Percentiles rank a stretch among this genome's conserved stretches.
phyloP scores from a whole-genome alignment of 306 rosid genomes.

The Castanea mollissima region DNA sequence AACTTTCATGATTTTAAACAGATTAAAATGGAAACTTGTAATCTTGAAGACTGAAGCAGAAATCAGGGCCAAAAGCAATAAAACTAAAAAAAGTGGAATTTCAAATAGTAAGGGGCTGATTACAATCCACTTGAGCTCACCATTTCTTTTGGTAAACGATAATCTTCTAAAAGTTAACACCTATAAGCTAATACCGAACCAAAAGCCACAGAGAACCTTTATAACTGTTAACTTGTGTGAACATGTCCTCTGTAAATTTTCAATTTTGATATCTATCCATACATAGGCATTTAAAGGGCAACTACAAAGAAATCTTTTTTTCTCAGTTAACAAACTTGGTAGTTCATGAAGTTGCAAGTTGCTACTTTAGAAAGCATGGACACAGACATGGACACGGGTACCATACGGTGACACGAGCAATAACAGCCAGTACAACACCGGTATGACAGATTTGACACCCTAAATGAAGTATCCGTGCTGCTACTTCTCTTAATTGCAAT shows the following conservation, averaged over 20 bases:
- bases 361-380: background rate
- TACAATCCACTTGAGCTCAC: background rate
- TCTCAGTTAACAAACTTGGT: background rate
- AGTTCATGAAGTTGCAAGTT: background rate
- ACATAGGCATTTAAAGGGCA: background rate
- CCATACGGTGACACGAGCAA: too few relatives aligned
- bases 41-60: background rate
- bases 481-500: background rate
- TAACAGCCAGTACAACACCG: too few relatives aligned
- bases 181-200: background rate
- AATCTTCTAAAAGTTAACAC: background rate
- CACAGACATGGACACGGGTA: too few relatives aligned
- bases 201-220: background rate
- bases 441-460: too few relatives aligned
- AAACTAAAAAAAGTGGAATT: background rate
- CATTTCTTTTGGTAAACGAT: background rate
- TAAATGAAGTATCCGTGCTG: background rate
- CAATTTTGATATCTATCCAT: background rate
- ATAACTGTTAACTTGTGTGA: background rate
- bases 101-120: background rate
- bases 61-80: background rate
- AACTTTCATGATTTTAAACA: background rate
- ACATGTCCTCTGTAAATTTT: background rate
- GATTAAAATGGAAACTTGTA: background rate
- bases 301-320: background rate